A percentile compares a stretch with the other conserved stretches of the same genome.
phyloP scores from a whole-genome alignment of 192 early-diverging fungal genomes.

The Thoreauomyces humboldtii region DNA sequence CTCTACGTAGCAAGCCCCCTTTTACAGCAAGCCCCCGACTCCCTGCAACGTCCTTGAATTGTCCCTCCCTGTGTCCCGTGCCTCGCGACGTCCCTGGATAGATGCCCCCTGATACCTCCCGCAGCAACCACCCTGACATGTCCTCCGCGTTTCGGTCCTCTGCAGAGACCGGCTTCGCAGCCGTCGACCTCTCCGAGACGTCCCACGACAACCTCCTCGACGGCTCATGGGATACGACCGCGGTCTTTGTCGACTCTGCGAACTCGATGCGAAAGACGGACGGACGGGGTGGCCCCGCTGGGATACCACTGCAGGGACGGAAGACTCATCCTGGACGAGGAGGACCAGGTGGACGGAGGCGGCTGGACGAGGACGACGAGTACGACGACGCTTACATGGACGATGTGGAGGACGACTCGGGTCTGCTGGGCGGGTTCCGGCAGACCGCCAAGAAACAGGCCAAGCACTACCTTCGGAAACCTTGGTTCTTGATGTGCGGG shows the following conservation, averaged over 20 bases:
- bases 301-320: slow-evolving; percentile 6
- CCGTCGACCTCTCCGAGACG: slow-evolving; percentile 23
- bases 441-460: neutral
- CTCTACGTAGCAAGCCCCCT: no score
- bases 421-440: slow-evolving; percentile 5
- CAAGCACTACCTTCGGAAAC: slow-evolving; percentile 15
- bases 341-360: slow-evolving; percentile 6
- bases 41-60: no score
- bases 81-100: no score
- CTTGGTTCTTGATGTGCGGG: slow-evolving; percentile 24
- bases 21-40: no score
- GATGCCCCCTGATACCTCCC: no score
- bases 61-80: no score
- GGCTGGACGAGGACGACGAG: slow-evolving; percentile 7
- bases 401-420: slow-evolving; percentile 1
- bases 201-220: no score
- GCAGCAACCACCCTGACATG: no score
- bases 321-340: neutral
- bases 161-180: slow-evolving; percentile 23
- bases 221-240: no score
- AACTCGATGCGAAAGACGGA: neutral
- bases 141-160: no score
- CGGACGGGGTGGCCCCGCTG: no score
- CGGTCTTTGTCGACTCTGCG: slow-evolving; percentile 7
- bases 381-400: slow-evolving; percentile 14